Base-by-base conservation (phyloP, 164 flowering plant species). In the Sextonia rubra region DNA sequence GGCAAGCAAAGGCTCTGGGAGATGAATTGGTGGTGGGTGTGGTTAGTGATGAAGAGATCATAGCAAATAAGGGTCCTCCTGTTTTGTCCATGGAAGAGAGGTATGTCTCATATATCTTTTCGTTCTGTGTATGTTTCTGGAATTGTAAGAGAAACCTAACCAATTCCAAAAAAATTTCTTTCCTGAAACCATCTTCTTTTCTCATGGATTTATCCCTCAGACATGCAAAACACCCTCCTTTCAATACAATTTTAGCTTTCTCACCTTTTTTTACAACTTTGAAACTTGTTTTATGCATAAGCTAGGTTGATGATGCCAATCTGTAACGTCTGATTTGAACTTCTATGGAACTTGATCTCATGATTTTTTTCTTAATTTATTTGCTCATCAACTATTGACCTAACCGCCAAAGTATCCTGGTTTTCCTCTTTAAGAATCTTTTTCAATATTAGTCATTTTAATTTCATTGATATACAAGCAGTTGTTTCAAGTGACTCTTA, bases 1-100 rank as follows among this genome's bases (percentile, higher is more conserved):
- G 98, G 76, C 97, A 93, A 77, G 98, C 98, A 7, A 90, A 85
- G 78, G 90, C 91, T 25, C 71, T 93, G 70, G 98, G 98, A 22
- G 94, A 93, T 84, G 88, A 86, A 75, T 76, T 93, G 84, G 89
- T 93, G 32, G 97, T 93, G 62, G 98, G 97, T 52, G 88, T 93
- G 66, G 93, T 91, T 4, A 91, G 94, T 67, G 98, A 93, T 64
- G 93, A 87, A 76, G 93, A 91, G 82, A 93, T 93, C 60, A 77
- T 91, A 61, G 86, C 89, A 47, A 91, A 88, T 65, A 93, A 93
- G 74, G 96, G 94, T 8, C 98, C 97, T 32, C 97, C 98, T 73
- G 98, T 91, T 65, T 79, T 89, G 25, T 80, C 91, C n/a, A 85
- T 91, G 92, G 88, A 90, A 69, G 98, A 93, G 69, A 93, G 96